phyloP scores from a whole-genome alignment of 176 grass and related monocot genomes.

The Cenchrus purpureus region DNA sequence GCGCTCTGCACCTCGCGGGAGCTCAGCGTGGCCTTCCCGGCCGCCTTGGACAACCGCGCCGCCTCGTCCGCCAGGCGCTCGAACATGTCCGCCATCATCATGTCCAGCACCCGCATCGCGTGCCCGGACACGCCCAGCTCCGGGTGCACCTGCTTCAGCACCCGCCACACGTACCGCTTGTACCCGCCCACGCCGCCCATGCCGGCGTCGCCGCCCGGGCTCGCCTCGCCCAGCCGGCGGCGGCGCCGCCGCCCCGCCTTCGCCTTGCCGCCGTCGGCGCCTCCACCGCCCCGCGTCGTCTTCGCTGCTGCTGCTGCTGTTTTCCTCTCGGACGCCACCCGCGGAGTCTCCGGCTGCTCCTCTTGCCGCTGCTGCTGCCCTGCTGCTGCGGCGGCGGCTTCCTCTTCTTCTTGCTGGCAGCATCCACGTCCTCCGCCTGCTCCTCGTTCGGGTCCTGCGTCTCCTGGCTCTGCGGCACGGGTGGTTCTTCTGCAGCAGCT shows the following conservation, averaged over 20 bases:
- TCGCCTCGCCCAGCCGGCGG: neutral
- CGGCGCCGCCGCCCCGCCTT: neutral
- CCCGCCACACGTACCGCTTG: constrained; percentile 83
- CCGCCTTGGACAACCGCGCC: constrained; percentile 46
- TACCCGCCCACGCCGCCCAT: constrained; percentile 60
- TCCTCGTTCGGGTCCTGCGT: constrained; percentile 40
- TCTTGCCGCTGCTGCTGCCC: neutral
- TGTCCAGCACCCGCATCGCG: constrained; percentile 79
- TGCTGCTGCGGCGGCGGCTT: neutral
- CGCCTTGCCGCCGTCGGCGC: neutral
- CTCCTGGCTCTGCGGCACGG: constrained; percentile 42
- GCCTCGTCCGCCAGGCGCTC: constrained; percentile 79
- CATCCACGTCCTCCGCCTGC: neutral
- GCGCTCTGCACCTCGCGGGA: constrained; percentile 73
- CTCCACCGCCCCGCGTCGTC: neutral
- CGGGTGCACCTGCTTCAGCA: constrained; percentile 96
- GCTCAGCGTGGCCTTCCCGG: constrained; percentile 39
- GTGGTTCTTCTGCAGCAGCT: neutral
- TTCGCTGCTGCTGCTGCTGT: neutral
- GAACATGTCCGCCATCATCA: constrained; percentile 91
- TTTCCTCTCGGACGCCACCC: constrained; percentile 22
- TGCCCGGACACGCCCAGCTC: constrained; percentile 55
- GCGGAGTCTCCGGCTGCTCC: constrained; percentile 22
- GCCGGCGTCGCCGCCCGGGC: constrained; percentile 16
- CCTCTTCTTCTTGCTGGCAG: neutral